Evolutionary conservation across 2,329 filamentous ascomycete species (phyloP).

Genomic region (Diaporthe capsici): DNA sequence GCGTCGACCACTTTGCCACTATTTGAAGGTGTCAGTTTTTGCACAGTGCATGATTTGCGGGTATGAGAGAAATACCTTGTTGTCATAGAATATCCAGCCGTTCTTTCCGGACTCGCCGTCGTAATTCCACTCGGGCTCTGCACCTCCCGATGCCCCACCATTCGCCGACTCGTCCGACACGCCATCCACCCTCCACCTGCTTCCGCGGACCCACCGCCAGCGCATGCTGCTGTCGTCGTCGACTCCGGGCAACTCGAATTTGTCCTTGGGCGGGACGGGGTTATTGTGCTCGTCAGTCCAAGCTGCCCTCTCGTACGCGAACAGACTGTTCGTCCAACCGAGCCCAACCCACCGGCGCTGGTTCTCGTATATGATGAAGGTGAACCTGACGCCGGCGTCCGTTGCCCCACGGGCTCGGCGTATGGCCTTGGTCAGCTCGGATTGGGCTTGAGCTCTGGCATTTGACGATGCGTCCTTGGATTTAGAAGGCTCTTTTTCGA

Average conservation of each 20-base stretch:
- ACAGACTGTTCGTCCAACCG: conserved; percentile 92
- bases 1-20: conserved; percentile 92
- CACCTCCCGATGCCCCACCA: conserved; percentile 44
- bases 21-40: not conserved
- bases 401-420: conserved; percentile 59
- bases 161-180: conserved; percentile 66
- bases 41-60: not conserved
- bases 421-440: conserved; percentile 63
- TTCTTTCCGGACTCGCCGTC: conserved; percentile 74
- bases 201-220: conserved; percentile 86
- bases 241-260: conserved; percentile 73
- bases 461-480: conserved; percentile 55
- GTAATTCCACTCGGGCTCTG: conserved; percentile 63
- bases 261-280: conserved; percentile 79
- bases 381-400: conserved; percentile 90
- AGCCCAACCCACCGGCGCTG: conserved; percentile 95
- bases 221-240: conserved; percentile 70
- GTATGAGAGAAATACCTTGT: conserved; percentile 75
- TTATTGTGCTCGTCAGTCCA: conserved; percentile 99
- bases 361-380: conserved; percentile 96
- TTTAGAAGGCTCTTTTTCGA: conserved; percentile 50
- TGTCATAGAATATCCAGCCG: conserved; percentile 98
- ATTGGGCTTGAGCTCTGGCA: conserved; percentile 54
- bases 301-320: conserved; percentile 88
- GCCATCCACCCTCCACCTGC: conserved; percentile 89